These are phyloP conservation scores for Colletotrichum sp. DNA, from an alignment of 2,329 filamentous ascomycete species.

Conservation along the genomic window DNA sequence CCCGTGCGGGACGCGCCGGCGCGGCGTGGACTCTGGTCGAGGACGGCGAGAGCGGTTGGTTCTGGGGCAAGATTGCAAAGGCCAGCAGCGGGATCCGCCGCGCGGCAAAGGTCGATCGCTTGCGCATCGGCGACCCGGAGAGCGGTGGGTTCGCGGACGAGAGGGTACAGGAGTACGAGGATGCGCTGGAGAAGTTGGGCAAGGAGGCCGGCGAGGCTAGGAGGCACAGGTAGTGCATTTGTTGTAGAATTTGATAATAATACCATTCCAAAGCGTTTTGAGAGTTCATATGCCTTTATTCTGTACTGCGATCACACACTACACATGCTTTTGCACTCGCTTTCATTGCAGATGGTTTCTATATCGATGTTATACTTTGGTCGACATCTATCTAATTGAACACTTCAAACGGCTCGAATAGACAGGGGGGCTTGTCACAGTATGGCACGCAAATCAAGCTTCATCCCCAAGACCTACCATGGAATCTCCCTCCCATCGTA, in stretches of 20 bases:
- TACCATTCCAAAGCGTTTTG: neutral
- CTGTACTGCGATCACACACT: neutral
- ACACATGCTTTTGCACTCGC: neutral
- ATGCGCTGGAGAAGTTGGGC: conserved; percentile 66
- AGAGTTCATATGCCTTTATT: neutral
- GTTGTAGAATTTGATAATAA: neutral
- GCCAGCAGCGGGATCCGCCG: conserved; percentile 52
- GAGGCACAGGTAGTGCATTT: conserved; percentile 14
- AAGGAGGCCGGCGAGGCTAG: conserved; percentile 57
- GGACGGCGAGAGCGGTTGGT: conserved; percentile 87
- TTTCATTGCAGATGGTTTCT: neutral
- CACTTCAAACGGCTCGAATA: neutral
- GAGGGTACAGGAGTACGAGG: conserved; percentile 53
- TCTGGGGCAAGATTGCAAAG: conserved; percentile 81
- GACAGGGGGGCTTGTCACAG: neutral
- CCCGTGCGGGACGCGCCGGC: conserved; percentile 77
- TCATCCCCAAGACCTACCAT: neutral
- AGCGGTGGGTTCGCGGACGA: conserved; percentile 49
- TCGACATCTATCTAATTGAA: neutral
- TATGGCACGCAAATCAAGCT: neutral
- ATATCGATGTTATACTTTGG: neutral
- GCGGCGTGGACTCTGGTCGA: conserved; percentile 87
- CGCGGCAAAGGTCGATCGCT: conserved; percentile 50
- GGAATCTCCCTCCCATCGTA: neutral
- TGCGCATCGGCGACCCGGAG: conserved; percentile 43